Evolutionary conservation across 2,329 filamentous ascomycete species (phyloP), one percentile per base, ranked within the genome.

Genomic region (Ascochyta koolunga): DNA sequence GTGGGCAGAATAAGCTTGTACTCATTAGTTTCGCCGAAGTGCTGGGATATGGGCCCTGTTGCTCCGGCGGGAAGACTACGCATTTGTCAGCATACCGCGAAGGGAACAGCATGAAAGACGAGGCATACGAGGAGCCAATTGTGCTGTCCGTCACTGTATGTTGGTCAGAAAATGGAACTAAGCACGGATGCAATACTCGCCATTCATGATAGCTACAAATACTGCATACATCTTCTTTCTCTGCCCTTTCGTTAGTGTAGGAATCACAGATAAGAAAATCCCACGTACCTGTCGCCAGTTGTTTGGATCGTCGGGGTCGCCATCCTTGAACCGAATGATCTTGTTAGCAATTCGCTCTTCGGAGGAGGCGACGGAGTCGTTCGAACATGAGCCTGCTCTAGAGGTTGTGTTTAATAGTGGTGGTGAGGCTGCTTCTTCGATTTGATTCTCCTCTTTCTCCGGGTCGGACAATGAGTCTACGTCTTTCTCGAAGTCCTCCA

Each of bases 21-120:
- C 47, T 79, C 66, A 27, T 74, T 71, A 0, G 80, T 80, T 52
- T 89, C 74, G 46, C 78, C 66, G 74, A 87, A 90, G 60, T 87
- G 78, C 3, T 73, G 67, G 2, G 80, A 76, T 40, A 89, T 87
- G 45, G 79, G 81, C 2, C 82, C 78, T 2, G 86, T 80, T 13
- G 85, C 84, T 69, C 87, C 87, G 50, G 85, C 84, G 1, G 87
- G 85, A 5, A 90, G 77, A 0, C 67, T 70, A 21, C 2, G 18
- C 8, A 2, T 3, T 11, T 10, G 29, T 59, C 21, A 60, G 43
- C 5, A 27, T 13, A n/a, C 16, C 7, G 8, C 6, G 15, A 22
- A 13, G 18, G 18, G 33, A 21, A n/a, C 5, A 29, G 9, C n/a
- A 3, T 19, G 31, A 6, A 19, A 22, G 40, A 5, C 19, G 4